Conservation (phyloP, 208 protist genomes). For the Giardia muris region DNA sequence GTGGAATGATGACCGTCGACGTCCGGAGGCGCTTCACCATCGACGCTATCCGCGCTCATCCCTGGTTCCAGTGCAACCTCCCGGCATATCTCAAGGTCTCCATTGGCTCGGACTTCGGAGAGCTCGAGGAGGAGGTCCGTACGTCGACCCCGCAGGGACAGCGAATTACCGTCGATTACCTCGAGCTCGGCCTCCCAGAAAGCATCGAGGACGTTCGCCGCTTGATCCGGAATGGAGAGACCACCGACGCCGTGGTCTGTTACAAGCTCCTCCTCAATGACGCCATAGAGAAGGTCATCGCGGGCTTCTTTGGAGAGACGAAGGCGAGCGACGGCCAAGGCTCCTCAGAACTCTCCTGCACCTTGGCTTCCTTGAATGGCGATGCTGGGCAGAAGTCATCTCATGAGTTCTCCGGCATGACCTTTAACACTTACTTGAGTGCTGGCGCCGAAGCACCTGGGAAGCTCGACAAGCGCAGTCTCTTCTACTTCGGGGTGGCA, state of each 20-base stretch:
- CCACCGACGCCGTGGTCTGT: neutral
- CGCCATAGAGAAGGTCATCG: neutral
- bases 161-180: neutral
- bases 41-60: neutral
- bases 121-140: neutral
- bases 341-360: too few species aligned
- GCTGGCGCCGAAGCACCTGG: neutral
- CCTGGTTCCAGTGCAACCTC: slow-evolving; percentile 5
- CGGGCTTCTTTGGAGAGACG: neutral
- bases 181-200: neutral
- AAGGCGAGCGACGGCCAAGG: neutral
- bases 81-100: neutral
- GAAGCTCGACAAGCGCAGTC: neutral
- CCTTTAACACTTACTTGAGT: neutral
- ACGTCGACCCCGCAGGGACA: neutral
- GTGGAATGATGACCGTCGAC: neutral
- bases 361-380: too few species aligned
- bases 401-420: slow-evolving; percentile 1
- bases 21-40: slow-evolving; percentile 13
- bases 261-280: neutral
- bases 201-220: neutral
- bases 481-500: slow-evolving; percentile 11
- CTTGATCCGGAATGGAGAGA: neutral
- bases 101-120: neutral
- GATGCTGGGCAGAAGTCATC: too few species aligned